phyloP scores from a whole-genome alignment of 169 alveolate genomes.

The Eimeria praecox region DNA sequence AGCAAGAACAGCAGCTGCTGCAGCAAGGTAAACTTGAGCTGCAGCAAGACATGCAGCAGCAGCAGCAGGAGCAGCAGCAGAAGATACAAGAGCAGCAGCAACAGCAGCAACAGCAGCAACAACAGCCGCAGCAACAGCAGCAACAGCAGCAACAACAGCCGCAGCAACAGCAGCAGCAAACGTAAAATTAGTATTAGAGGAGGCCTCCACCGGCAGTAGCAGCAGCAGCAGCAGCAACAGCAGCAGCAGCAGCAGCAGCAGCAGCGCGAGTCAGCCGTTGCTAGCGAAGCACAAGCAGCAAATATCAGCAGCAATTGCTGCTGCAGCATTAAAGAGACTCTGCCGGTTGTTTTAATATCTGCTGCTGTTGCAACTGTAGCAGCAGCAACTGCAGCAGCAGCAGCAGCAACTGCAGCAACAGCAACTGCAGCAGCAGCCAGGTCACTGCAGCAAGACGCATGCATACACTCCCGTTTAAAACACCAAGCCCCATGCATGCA shows the following conservation, averaged over 20 bases:
- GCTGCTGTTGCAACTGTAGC: slow-evolving; percentile 1
- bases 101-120: background rate
- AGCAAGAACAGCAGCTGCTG: too few relatives aligned
- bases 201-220: background rate
- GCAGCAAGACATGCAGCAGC: too few relatives aligned
- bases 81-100: background rate
- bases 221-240: background rate
- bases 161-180: slow-evolving; percentile 8
- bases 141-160: background rate
- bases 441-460: background rate
- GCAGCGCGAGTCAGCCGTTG: slow-evolving; percentile 18
- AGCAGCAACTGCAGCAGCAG: background rate
- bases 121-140: background rate
- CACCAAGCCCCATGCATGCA: background rate
- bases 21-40: too few relatives aligned
- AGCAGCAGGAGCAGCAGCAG: background rate
- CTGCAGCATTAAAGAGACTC: background rate
- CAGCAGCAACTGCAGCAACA: background rate
- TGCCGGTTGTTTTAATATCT: background rate
- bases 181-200: too few relatives aligned
- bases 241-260: background rate
- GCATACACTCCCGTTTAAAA: too few relatives aligned
- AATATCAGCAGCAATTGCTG: background rate
- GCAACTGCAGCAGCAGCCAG: background rate
- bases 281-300: background rate